Base-by-base conservation (phyloP, 1,284 basidiomycete species). In the Ustilago crameri region DNA sequence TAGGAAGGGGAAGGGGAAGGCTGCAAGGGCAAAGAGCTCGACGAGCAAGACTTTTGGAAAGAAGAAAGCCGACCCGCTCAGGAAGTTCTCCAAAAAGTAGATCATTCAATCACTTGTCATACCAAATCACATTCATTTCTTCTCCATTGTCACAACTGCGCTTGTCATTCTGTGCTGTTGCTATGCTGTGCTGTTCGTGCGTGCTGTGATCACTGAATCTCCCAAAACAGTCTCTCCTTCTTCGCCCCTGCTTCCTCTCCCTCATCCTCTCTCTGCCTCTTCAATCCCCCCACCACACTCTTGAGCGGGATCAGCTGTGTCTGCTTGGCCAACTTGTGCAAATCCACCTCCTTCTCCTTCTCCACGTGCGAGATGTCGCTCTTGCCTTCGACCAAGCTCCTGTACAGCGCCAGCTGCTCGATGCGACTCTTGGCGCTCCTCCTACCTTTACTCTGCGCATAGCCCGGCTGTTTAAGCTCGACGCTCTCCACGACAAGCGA, bases 401-500 rank as follows among this genome's bases (percentile, higher is more conserved):
- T 37, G 40, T 73, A 63, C 32, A 24, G 26, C 0, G 69, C 63
- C 43, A 75, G 47, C 49, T 79, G 75, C 38, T 69, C 64, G 14
- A 79, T 73, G 14, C 77, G 58, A 12, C 45, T 48, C 52, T 79
- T 79, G 24, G 73, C 67, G 15, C 59, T 44, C 14, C 51, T 62
- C 26, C 72, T 68, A 1, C 77, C 74, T 5, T 62, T 57, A 14
- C 53, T 32, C 18, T 76, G 61, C 18, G 77, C 77, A 57, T 76
- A 79, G 22, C 75, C 67, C 10, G 68, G 68, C 47, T 62, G 72
- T 40, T 74, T 70, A 3, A 86, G 75, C 52, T 85, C 82, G 3
- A 87, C 85, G 5, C 75, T 75, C 64, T 88, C 86, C 9, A 88
- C 84, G 5, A 86, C 84, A 23, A 88, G 82, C 66, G 85, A 86